Evolutionary conservation across 2,329 filamentous ascomycete genomes (phyloP).

Genomic region (Claviceps sp.): DNA sequence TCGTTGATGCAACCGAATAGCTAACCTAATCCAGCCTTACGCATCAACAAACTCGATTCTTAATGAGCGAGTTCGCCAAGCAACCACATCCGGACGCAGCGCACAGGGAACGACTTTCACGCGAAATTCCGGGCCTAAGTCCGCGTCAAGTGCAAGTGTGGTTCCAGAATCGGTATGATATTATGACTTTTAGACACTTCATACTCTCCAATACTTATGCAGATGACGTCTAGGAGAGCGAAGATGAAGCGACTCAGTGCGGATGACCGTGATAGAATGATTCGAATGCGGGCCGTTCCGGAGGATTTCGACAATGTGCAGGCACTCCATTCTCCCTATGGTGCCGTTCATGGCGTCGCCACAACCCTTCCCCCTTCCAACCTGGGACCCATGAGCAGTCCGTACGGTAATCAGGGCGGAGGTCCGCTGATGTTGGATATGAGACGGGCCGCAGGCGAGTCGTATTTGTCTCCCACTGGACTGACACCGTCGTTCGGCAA

Average conservation of each 20-base stretch:
- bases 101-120: conserved; percentile 72
- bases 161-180: conserved; percentile 85
- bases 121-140: conserved; percentile 83
- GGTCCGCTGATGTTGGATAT: conserved; percentile 57
- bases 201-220: neutral
- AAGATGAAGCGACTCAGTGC: conserved; percentile 59
- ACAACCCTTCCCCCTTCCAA: conserved; percentile 31
- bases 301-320: conserved; percentile 60
- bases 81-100: conserved; percentile 89
- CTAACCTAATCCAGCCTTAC: conserved; percentile 54
- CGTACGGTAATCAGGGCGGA: conserved; percentile 48
- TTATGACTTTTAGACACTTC: neutral
- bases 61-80: conserved; percentile 94
- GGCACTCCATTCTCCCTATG: conserved; percentile 54
- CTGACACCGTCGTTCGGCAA: conserved; percentile 54
- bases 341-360: conserved; percentile 41
- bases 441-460: conserved; percentile 47
- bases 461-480: conserved; percentile 52
- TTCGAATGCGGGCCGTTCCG: conserved; percentile 58
- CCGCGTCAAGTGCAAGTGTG: conserved; percentile 92
- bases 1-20: too few relatives aligned
- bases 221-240: conserved; percentile 35
- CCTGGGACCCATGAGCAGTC: conserved; percentile 29
- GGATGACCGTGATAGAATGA: conserved; percentile 58
- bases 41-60: conserved; percentile 90